Evolutionary conservation across 2,329 filamentous ascomycete genomes (phyloP).

Genomic region (Phialocephala subalpina): DNA sequence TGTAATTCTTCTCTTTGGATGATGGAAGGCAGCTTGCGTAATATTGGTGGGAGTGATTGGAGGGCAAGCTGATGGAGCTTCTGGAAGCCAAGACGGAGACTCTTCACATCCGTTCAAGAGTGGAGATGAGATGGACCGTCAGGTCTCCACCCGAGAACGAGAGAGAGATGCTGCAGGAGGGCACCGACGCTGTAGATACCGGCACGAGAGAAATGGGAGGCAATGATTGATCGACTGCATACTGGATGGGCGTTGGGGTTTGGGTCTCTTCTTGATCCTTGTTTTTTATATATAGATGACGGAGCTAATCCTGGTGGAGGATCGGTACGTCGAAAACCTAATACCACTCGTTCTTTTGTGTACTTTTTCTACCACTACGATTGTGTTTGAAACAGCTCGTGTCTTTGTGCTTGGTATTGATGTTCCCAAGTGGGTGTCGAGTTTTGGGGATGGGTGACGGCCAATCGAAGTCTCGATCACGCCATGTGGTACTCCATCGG

Average conservation of each 20-base stretch:
- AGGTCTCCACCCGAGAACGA: too few relatives aligned
- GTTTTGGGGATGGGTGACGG: too few relatives aligned
- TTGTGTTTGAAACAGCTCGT: too few relatives aligned
- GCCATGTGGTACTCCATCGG: too few relatives aligned
- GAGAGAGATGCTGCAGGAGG: background rate
- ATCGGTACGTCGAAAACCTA: background rate
- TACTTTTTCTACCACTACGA: background rate
- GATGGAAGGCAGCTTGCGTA: too few relatives aligned
- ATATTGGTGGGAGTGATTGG: background rate
- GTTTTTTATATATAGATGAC: background rate
- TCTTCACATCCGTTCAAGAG: background rate
- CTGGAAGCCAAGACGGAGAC: background rate
- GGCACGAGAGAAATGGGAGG: background rate
- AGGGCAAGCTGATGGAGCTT: background rate
- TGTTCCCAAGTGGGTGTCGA: too few relatives aligned
- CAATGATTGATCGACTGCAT: conserved; percentile 2
- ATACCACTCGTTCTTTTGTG: background rate
- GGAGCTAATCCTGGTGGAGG: background rate
- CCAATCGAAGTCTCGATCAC: too few relatives aligned
- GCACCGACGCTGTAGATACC: background rate
- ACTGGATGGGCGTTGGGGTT: conserved; percentile 3
- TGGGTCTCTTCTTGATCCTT: background rate
- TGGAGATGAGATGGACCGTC: background rate
- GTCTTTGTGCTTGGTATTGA: too few relatives aligned
- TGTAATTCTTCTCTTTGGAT: too few relatives aligned